Conservation (phyloP, 495 filamentous ascomycete species). For the Extremus antarcticus region DNA sequence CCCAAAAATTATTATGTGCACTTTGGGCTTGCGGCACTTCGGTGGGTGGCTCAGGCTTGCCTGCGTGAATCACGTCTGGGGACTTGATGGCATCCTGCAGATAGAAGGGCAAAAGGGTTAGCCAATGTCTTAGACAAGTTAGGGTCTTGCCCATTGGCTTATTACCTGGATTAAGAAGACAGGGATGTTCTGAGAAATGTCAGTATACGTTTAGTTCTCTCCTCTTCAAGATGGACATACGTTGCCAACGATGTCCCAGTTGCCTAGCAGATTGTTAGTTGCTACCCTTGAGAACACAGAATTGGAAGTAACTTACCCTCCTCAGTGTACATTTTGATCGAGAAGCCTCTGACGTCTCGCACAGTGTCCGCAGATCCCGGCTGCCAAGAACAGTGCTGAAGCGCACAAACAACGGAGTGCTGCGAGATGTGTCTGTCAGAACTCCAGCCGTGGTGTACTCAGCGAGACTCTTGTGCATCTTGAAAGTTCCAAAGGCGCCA, state of each 20-base stretch:
- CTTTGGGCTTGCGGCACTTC: slow-evolving; percentile 53
- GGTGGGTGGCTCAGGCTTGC: slow-evolving; percentile 72
- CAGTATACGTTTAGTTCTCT: too few relatives aligned
- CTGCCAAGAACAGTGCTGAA: slow-evolving; percentile 78
- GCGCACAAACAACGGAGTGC: slow-evolving; percentile 68
- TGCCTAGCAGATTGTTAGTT: too few relatives aligned
- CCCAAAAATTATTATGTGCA: slow-evolving; percentile 57
- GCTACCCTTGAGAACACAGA: too few relatives aligned
- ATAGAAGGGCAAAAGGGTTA: too few relatives aligned
- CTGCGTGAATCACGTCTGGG: slow-evolving; percentile 66
- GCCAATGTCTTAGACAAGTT: too few relatives aligned
- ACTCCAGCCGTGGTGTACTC: slow-evolving; percentile 63
- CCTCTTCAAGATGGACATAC: too few relatives aligned
- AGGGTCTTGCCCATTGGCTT: too few relatives aligned
- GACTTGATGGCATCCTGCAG: slow-evolving; percentile 61
- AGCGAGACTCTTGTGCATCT: slow-evolving; percentile 53
- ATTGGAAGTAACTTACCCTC: slow-evolving; percentile 46
- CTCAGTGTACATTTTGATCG: slow-evolving; percentile 71
- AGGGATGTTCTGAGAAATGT: too few relatives aligned
- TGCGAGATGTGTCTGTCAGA: slow-evolving; percentile 67
- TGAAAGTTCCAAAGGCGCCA: slow-evolving; percentile 79
- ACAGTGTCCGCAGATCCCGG: slow-evolving; percentile 72
- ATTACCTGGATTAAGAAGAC: slow-evolving; percentile 59
- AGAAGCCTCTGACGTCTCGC: slow-evolving; percentile 72
- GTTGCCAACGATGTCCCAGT: slow-evolving; percentile 64